phyloP scores from a whole-genome alignment of 345 rosid genomes.

The Salix udensis region DNA sequence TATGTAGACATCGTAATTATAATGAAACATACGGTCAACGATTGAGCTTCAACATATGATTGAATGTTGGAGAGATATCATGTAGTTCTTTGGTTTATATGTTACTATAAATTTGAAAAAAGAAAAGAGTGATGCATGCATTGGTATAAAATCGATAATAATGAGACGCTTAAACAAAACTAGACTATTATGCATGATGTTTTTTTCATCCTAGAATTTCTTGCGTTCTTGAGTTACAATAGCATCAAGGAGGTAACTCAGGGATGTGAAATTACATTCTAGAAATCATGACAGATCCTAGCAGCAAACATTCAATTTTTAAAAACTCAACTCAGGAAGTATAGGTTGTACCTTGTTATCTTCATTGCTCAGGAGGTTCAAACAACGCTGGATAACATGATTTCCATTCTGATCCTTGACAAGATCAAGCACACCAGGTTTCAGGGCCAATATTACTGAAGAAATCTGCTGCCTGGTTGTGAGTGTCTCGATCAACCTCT shows the following conservation, averaged over 20 bases:
- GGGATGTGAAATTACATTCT: background rate
- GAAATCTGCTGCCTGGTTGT: conserved; percentile 48
- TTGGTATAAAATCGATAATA: too few relatives aligned
- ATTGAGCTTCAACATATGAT: background rate
- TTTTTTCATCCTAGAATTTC: background rate
- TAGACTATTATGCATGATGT: too few relatives aligned
- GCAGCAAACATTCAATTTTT: background rate
- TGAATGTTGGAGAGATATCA: background rate
- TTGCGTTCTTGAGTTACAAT: background rate
- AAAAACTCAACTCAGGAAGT: background rate
- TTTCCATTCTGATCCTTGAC: conserved; percentile 69
- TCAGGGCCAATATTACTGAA: conserved; percentile 43
- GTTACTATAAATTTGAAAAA: background rate
- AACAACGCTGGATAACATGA: conserved; percentile 73
- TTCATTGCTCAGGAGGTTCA: conserved; percentile 47
- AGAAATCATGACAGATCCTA: background rate
- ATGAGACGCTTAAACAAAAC: too few relatives aligned
- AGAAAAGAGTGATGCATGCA: too few relatives aligned
- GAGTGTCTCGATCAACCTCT: conserved; percentile 54
- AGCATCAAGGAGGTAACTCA: background rate
- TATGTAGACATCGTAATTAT: background rate
- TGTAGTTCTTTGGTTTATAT: background rate
- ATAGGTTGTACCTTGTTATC: conserved; percentile 45
- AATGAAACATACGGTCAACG: background rate
- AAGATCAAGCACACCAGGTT: conserved; percentile 52